Base-by-base conservation (phyloP, 176 grass and related monocot species). In the Stipa capillata region DNA sequence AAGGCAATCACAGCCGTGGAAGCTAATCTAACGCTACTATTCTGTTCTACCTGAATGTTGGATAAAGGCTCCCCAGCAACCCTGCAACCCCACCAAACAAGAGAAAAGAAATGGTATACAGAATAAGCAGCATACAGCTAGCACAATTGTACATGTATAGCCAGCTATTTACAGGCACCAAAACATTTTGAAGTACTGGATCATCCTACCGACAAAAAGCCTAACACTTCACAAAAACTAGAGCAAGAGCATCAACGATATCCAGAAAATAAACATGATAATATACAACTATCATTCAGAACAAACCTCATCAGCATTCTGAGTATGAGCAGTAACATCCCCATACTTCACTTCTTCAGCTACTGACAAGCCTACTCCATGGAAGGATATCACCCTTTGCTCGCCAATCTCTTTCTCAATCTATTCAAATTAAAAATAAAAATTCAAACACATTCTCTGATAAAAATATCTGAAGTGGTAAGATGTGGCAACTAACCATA, bases 401-500 rank as follows among this genome's bases (percentile, higher is more conserved):
- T 99, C 96, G 80, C 96, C 96, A 83, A 99, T 95, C 82, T 99
- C 86, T 80, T 99, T 99, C 79, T 93, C 90, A 35, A 99, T 92
- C 96, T 95, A 80, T 76, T 80, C 25, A 59, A 67, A n/a, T 41
- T 87, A 55, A 69, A 68, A 72, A 48, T 1, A 49, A 68, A 81
- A 29, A 52, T 20, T 84, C 33, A 79, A 85, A 69, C 16, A 47
- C 67, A 57, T 74, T 15, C 6, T 27, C 31, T 42, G 35, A 60
- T n/a, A 76, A 68, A 41, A 35, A 72, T 68, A 67, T 33, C n/a
- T 52, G 31, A 53, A 77, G 31, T 64, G 11, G 27, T 55, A 48
- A 41, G 9, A 72, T 59, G 72, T 34, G 80, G 24, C 54, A 29
- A 82, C 7, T 69, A 54, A 86, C 48, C 55, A 79, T 84, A 95